Conservation (phyloP, 495 filamentous ascomycete genomes). For the Recurvomyces mirabilis region DNA sequence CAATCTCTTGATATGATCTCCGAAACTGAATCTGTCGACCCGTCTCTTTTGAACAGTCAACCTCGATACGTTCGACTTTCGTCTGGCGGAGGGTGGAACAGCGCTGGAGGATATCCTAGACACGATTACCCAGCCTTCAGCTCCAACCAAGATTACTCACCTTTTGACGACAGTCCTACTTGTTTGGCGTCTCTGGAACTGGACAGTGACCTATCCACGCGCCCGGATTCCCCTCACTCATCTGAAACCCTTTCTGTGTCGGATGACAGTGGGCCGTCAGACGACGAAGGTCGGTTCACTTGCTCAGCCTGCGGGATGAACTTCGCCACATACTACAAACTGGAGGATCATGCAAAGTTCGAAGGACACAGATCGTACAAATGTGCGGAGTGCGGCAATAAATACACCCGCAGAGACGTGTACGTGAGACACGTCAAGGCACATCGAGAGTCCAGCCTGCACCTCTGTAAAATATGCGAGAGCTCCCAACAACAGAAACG, state of each 20-base stretch:
- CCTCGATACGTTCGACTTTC: too few species aligned
- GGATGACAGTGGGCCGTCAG: not conserved
- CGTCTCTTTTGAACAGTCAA: too few species aligned
- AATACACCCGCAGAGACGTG: conserved; percentile 6
- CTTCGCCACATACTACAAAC: not conserved
- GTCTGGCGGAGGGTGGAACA: too few species aligned
- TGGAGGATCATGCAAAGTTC: conserved; percentile 5
- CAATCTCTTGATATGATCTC: too few species aligned
- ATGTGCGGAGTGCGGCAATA: not conserved
- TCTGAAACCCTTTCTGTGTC: not conserved
- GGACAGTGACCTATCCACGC: too few species aligned
- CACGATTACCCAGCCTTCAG: too few species aligned
- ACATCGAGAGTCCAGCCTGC: not conserved
- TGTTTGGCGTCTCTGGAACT: too few species aligned
- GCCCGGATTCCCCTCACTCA: too few species aligned
- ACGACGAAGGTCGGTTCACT: not conserved
- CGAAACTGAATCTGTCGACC: too few species aligned
- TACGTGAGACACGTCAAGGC: conserved; percentile 2
- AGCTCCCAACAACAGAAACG: not conserved
- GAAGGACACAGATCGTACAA: conserved; percentile 1
- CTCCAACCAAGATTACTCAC: too few species aligned
- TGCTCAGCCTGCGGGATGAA: not conserved
- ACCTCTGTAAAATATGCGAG: conserved; percentile 1
- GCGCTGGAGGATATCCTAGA: too few species aligned
- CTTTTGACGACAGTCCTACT: too few species aligned